phyloP scores from a whole-genome alignment of 768 basidiomycete species.

The Fibroporia radiculosa region DNA sequence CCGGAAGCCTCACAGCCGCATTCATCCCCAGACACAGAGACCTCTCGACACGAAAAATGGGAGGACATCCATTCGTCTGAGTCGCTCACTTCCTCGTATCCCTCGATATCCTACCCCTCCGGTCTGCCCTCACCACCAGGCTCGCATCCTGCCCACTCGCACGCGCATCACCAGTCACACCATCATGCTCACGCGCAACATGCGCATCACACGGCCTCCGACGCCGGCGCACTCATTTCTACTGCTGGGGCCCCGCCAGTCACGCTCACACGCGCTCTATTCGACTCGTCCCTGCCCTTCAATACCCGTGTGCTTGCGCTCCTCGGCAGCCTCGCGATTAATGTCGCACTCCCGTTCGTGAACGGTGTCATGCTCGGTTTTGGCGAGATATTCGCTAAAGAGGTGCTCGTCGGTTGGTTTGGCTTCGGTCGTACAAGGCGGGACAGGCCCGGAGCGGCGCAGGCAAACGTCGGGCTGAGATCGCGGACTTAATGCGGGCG shows the following conservation, averaged over 20 bases:
- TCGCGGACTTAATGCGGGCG: conserved; percentile 3
- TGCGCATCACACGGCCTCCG: neutral
- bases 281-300: conserved; percentile 57
- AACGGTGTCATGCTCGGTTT: conserved; percentile 97
- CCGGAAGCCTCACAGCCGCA: conserved; percentile 7
- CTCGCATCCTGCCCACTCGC: conserved; percentile 11
- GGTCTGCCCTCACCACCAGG: conserved; percentile 40
- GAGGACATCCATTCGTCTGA: conserved; percentile 59
- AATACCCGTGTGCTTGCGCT: conserved; percentile 64
- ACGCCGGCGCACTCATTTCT: neutral
- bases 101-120: conserved; percentile 74
- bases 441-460: conserved; percentile 7
- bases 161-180: conserved; percentile 12
- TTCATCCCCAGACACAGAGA: conserved; percentile 20
- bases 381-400: conserved; percentile 86
- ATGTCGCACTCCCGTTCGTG: conserved; percentile 79
- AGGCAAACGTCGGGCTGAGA: conserved; percentile 9
- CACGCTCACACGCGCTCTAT: conserved; percentile 56
- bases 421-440: conserved; percentile 29
- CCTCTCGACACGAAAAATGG: conserved; percentile 48
- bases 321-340: conserved; percentile 72
- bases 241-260: conserved; percentile 5
- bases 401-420: conserved; percentile 51
- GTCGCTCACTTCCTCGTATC: conserved; percentile 47
- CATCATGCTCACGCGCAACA: conserved; percentile 13